Conservation (phyloP, 2,329 filamentous ascomycete genomes). For the Tothia fuscella region DNA sequence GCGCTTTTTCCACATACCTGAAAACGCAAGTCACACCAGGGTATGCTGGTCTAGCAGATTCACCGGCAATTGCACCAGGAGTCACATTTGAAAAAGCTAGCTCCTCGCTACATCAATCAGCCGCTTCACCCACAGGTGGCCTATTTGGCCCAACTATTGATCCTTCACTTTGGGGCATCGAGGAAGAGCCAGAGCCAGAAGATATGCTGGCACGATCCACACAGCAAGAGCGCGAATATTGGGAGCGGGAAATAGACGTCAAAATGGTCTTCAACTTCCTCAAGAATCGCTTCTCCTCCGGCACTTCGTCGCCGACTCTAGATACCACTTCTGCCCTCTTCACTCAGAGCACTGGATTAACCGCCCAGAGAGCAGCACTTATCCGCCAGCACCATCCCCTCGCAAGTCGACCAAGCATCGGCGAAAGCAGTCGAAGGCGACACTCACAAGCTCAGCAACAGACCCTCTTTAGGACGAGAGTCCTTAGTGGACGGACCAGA, state of each 20-base stretch:
- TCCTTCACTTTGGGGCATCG: slow-evolving; percentile 54
- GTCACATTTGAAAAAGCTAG: neutral
- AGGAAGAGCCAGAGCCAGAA: slow-evolving; percentile 41
- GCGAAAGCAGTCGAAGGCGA: slow-evolving; percentile 11
- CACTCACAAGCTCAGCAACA: slow-evolving; percentile 27
- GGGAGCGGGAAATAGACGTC: slow-evolving; percentile 86
- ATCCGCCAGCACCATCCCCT: slow-evolving; percentile 85
- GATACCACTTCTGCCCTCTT: slow-evolving; percentile 1
- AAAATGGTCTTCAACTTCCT: slow-evolving; percentile 86
- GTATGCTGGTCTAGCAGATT: slow-evolving; percentile 63
- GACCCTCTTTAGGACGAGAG: slow-evolving; percentile 29
- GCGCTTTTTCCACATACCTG: slow-evolving; percentile 75
- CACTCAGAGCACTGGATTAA: slow-evolving; percentile 25
- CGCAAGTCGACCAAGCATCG: slow-evolving; percentile 36
- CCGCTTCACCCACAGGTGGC: slow-evolving; percentile 15
- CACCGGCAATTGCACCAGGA: slow-evolving; percentile 18
- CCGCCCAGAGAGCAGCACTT: slow-evolving; percentile 65
- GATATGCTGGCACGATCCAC: slow-evolving; percentile 29
- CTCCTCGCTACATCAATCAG: slow-evolving; percentile 14
- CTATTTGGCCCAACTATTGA: slow-evolving; percentile 24
- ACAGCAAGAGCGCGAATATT: slow-evolving; percentile 60
- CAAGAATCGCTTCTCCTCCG: slow-evolving; percentile 57
- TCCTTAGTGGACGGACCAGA: slow-evolving; percentile 16
- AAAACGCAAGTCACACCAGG: slow-evolving; percentile 47
- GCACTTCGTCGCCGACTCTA: too few relatives aligned